phyloP scores from a whole-genome alignment of 179 eudicot species.

The Sideroxylon spinosum region DNA sequence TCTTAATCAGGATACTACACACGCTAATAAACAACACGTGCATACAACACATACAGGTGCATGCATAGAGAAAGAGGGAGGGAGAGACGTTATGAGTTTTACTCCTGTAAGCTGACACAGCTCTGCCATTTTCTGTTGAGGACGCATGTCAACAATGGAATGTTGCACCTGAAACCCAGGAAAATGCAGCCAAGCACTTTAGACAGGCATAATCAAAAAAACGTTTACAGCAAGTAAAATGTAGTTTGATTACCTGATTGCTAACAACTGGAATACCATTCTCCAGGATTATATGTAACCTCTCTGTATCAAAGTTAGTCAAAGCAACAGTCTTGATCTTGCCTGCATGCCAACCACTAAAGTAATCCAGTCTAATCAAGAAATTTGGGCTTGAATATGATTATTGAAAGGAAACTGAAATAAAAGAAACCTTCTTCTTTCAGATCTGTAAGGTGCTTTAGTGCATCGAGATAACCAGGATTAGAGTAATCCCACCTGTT shows the following conservation, averaged over 20 bases:
- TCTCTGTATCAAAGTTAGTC: slow-evolving; percentile 89
- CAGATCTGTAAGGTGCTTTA: slow-evolving; percentile 91
- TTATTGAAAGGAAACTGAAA: not conserved
- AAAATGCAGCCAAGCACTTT: not conserved
- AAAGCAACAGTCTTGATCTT: slow-evolving; percentile 94
- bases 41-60: too few species aligned
- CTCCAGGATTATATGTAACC: slow-evolving; percentile 73
- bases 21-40: not conserved
- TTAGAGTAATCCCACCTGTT: slow-evolving; percentile 98
- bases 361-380: slow-evolving; percentile 24
- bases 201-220: not conserved
- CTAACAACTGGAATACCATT: slow-evolving; percentile 88
- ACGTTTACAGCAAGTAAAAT: not conserved
- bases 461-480: slow-evolving; percentile 92
- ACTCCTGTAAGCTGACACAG: slow-evolving; percentile 90
- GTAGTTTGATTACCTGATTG: slow-evolving; percentile 57
- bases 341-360: slow-evolving; percentile 45
- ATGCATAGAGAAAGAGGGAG: slow-evolving; percentile 29
- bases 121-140: slow-evolving; percentile 95
- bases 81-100: slow-evolving; percentile 82
- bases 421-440: slow-evolving; percentile 72
- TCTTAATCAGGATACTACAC: not conserved
- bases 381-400: slow-evolving; percentile 9
- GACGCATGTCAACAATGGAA: slow-evolving; percentile 96
- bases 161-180: slow-evolving; percentile 75